Evolutionary conservation across 2,329 filamentous ascomycete genomes (phyloP).

Genomic region (Byssochlamys sp.): DNA sequence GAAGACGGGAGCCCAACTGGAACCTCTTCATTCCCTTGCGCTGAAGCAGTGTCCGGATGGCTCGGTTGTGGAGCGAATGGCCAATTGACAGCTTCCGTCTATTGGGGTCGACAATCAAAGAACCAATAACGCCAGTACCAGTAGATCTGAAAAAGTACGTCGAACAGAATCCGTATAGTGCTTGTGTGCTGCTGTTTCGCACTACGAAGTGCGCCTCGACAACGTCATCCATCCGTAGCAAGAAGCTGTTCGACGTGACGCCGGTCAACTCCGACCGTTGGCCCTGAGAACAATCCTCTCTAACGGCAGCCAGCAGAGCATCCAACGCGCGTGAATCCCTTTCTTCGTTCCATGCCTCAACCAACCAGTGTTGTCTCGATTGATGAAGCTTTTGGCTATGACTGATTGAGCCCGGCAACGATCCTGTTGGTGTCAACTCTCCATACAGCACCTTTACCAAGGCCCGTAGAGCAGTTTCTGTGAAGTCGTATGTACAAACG

Average conservation of each 20-base stretch:
- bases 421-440: slow-evolving; percentile 51
- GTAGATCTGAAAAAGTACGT: slow-evolving; percentile 70
- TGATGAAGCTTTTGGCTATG: slow-evolving; percentile 81
- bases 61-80: slow-evolving; percentile 75
- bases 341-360: slow-evolving; percentile 74
- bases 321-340: slow-evolving; percentile 66
- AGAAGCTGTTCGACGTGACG: slow-evolving; percentile 64
- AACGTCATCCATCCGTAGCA: slow-evolving; percentile 59
- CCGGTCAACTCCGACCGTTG: slow-evolving; percentile 60
- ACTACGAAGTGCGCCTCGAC: slow-evolving; percentile 84
- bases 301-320: slow-evolving; percentile 61
- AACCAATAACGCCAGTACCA: slow-evolving; percentile 65
- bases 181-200: slow-evolving; percentile 82
- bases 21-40: slow-evolving; percentile 65
- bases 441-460: slow-evolving; percentile 77
- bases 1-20: slow-evolving; percentile 70
- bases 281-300: slow-evolving; percentile 51
- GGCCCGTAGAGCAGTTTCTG: slow-evolving; percentile 78
- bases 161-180: slow-evolving; percentile 82
- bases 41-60: slow-evolving; percentile 64
- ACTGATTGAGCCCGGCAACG: slow-evolving; percentile 61
- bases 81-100: slow-evolving; percentile 85
- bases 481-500: slow-evolving; percentile 92
- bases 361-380: slow-evolving; percentile 88
- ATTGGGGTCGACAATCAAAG: slow-evolving; percentile 78